Percentiles rank a stretch among this genome's conserved stretches.
Evolutionary conservation across 148 eudicot genomes (phyloP).

Genomic region (Fagopyrum esculentum): DNA sequence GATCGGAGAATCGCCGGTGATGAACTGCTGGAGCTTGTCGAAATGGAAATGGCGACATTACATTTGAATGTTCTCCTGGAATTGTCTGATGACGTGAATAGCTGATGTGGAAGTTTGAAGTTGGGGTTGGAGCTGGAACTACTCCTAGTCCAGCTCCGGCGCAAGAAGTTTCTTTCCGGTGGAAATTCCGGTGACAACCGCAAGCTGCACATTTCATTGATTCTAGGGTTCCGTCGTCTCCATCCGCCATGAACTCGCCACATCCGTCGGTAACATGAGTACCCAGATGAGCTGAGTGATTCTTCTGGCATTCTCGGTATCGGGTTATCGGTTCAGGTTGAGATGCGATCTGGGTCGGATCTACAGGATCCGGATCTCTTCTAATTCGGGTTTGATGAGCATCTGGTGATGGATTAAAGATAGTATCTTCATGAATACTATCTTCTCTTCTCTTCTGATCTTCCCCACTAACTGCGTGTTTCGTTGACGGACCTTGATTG

Average conservation of each 20-base stretch:
- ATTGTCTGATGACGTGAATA: constrained; percentile 11
- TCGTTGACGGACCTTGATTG: constrained; percentile 16
- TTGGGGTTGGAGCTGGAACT: constrained; percentile 15
- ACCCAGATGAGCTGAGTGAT: constrained; percentile 73
- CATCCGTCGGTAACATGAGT: constrained; percentile 78
- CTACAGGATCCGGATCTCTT: constrained; percentile 15
- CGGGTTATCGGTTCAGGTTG: constrained; percentile 15
- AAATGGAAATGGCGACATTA: neutral
- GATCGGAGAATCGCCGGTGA: constrained; percentile 9
- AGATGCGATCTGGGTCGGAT: constrained; percentile 8
- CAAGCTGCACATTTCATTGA: constrained; percentile 76
- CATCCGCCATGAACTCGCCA: constrained; percentile 82
- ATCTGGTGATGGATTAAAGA: constrained; percentile 21
- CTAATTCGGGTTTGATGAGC: constrained; percentile 7
- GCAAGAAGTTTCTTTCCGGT: constrained; percentile 37
- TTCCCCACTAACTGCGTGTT: constrained; percentile 2
- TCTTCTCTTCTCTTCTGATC: constrained; percentile 12
- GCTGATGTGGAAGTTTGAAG: constrained; percentile 17
- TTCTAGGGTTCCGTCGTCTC: constrained; percentile 39
- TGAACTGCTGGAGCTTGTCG: constrained; percentile 10
- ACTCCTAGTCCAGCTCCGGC: constrained; percentile 16
- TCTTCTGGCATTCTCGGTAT: constrained; percentile 57
- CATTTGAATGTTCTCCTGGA: neutral
- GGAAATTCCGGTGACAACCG: constrained; percentile 84
- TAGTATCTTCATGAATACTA: constrained; percentile 14